Base-by-base conservation (phyloP, 176 grass and related monocot genomes). In the Ensete ventricosum region DNA sequence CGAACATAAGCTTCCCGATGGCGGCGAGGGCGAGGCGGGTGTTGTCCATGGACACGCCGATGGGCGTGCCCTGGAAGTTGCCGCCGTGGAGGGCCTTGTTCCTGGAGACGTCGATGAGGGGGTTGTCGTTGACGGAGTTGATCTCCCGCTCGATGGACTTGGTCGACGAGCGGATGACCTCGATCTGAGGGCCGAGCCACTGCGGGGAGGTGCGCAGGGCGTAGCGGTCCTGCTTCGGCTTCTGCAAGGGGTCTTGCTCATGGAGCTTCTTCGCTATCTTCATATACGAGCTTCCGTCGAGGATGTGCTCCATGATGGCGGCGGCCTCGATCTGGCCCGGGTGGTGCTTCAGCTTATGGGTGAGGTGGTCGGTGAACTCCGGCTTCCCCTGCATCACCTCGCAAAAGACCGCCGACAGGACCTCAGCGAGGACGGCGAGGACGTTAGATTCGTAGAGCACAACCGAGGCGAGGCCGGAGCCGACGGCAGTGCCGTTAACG, bases 41-140 rank as follows among this genome's bases (percentile, higher is more conserved):
- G 81, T 96, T 96, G 71, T 96, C 93, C 93, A 96, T 96, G 25
- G 93, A 96, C 60, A 96, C 89, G 24, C 93, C 93, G 48, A 96
- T 88, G 8, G 93, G 93, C 0, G 93, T 96, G 53, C 89, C 93
- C 67, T 96, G 93, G 81, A 96, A 96, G 75, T 96, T 96, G 14
- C 93, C 93, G 2, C 93, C 93, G 8, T 96, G 93, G 34, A 96
- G 83, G 34, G 89, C 93, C 85, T 92, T 92, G 54, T 83, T 87
- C 2, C 92, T 83, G 34, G 82, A 83, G 2, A 96, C 92, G 51
- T 96, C 92, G 9, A 79, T 79, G 23, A 79, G 66, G 66, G 77
- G 77, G 13, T 79, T 79, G 67, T 79, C 77, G 53, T 79, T 79
- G 66, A 79, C 77, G 67, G 77, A 79, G 66, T 79, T 79, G 25